Base-by-base conservation (phyloP, 805 yeast species). In the Wickerhamiella dianesei region DNA sequence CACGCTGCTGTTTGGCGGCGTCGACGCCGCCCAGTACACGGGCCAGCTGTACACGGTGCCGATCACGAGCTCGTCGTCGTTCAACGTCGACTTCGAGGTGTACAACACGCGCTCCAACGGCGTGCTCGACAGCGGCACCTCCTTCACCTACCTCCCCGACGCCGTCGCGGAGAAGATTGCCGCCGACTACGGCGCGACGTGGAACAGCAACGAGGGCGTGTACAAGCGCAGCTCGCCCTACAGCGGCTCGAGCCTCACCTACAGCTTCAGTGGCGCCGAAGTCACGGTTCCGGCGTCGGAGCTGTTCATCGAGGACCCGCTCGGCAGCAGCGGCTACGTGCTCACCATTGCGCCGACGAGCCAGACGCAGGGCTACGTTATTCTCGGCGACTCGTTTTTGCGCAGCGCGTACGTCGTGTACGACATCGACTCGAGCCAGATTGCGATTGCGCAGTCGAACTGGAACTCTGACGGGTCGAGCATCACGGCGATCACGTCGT, bases 391-490 rank as follows among this genome's bases (percentile, higher is more conserved):
- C 58, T 69, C 72, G 45, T 72, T 81, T 58, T 64, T 82, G 49
- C 68, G 82, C 48, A 69, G 73, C 37, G 80, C 79, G 3, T 82
- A 81, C 58, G 71, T 76, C 19, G 84, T 80, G 14, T 77, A 73
- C 60, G 82, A 82, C 57, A 63, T 80, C 46, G 84, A 79, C 32
- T 71, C 70, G 52, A 61, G 62, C 42, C 65, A 72, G 54, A 64
- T 79, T 29, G 77, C 81, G 1, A 54, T 82, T 47, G 85, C 80
- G 3, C 77, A 69, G 55, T 73, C 72, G 21, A 52, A 52, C 40
- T 60, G 50, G 52, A 44, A 53, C 47, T 53, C 58, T n/a, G 50
- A 48, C 13, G 18, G 50, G 20, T 22, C 66, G 16, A 47, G 59
- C 45, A 51, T 61, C 43, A 63, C 53, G 35, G 57, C 52, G 21